phyloP scores from a whole-genome alignment of 108 stramenopile genomes.

The Nitzschia putrida region DNA sequence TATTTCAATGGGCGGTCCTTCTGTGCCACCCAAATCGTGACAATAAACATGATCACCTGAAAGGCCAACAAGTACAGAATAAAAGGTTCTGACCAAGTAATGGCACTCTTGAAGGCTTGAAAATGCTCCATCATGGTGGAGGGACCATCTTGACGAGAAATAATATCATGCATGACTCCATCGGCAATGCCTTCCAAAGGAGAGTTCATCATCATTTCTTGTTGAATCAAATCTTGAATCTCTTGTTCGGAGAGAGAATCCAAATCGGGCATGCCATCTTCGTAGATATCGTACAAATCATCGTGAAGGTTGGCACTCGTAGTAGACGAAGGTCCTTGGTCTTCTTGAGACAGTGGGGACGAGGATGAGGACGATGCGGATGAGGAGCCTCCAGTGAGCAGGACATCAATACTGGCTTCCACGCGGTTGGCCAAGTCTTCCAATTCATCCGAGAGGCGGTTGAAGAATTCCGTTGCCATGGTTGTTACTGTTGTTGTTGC shows the following conservation, averaged over 20 bases:
- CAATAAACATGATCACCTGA: slow-evolving; percentile 62
- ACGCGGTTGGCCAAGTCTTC: slow-evolving; percentile 11
- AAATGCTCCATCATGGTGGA: slow-evolving; percentile 68
- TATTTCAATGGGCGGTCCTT: slow-evolving; percentile 40
- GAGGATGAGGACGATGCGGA: background rate
- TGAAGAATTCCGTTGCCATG: slow-evolving; percentile 7
- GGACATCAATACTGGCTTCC: background rate
- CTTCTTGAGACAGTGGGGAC: too few species aligned
- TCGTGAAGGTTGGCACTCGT: background rate
- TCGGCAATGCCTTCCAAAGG: slow-evolving; percentile 83
- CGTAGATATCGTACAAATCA: slow-evolving; percentile 5
- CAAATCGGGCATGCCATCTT: background rate
- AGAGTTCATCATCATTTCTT: slow-evolving; percentile 42
- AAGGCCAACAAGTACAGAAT: slow-evolving; percentile 63
- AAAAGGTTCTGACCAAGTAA: slow-evolving; percentile 82
- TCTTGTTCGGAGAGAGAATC: slow-evolving; percentile 25
- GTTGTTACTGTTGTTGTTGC: background rate
- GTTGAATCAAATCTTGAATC: slow-evolving; percentile 16
- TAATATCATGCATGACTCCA: slow-evolving; percentile 70
- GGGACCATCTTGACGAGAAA: slow-evolving; percentile 69
- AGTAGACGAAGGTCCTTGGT: too few species aligned
- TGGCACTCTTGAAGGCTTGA: slow-evolving; percentile 77
- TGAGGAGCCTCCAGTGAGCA: slow-evolving; percentile 2
- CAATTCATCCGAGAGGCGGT: slow-evolving; percentile 17
- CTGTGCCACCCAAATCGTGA: slow-evolving; percentile 44